Percentiles rank a stretch among this genome's conserved stretches.
These are phyloP conservation scores for Xylariaceae sp. DNA, from an alignment of 2,329 filamentous ascomycete genomes.

Conservation along the genomic window DNA sequence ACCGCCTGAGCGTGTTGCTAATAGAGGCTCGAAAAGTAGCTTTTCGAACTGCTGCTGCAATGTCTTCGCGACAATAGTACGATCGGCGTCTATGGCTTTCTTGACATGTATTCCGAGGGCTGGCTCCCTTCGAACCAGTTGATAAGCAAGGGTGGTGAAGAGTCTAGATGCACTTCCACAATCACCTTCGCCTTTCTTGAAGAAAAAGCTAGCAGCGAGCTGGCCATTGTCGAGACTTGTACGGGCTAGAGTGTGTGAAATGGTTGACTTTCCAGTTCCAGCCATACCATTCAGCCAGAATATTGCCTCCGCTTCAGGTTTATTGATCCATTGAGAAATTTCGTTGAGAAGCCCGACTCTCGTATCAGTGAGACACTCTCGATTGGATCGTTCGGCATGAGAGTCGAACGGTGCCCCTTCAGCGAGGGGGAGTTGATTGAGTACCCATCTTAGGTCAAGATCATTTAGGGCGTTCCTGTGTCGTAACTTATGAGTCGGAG, in stretches of 20 bases:
- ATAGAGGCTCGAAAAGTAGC: slow-evolving; percentile 2
- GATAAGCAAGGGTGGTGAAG: slow-evolving; percentile 7
- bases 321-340: slow-evolving; percentile 30
- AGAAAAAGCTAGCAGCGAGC: slow-evolving; percentile 38
- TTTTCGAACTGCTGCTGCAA: slow-evolving; percentile 6
- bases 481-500: no score
- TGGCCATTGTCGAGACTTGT: not conserved
- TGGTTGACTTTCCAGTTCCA: slow-evolving; percentile 39
- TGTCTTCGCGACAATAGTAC: not conserved
- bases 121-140: not conserved
- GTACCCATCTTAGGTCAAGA: slow-evolving; percentile 15
- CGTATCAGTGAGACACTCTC: slow-evolving; percentile 31
- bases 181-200: slow-evolving; percentile 31
- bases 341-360: slow-evolving; percentile 30
- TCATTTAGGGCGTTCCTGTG: no score
- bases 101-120: not conserved
- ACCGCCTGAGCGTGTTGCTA: not conserved
- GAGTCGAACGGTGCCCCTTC: slow-evolving; percentile 33
- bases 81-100: not conserved
- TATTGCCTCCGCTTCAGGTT: slow-evolving; percentile 23
- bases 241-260: slow-evolving; percentile 33
- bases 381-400: slow-evolving; percentile 29
- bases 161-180: not conserved
- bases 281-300: slow-evolving; percentile 39
- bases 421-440: slow-evolving; percentile 10